Base-by-base conservation (phyloP, 2,329 filamentous ascomycete genomes). In the Colletotrichum gloeosporioides region DNA sequence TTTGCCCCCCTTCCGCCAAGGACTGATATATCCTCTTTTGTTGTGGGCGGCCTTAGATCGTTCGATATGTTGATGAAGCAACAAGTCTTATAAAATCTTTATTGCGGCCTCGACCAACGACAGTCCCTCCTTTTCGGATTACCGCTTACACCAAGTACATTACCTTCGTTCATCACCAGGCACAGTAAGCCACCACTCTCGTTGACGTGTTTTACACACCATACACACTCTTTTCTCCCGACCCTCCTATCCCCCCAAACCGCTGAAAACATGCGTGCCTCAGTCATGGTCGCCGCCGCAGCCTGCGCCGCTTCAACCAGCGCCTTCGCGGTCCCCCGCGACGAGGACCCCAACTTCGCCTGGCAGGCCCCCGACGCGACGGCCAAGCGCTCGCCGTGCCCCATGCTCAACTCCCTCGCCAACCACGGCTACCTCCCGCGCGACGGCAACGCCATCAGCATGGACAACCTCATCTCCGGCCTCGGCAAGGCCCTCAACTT, bases 361-460 rank as follows among this genome's bases (percentile, higher is more conserved):
- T 76, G 70, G 69, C 27, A 59, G 8, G 63, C 73, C 44, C 73
- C 73, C n/a, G 70, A 57, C 13, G 70, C 44, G 16, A 8, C 34
- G 15, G 73, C 92, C 2, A 93, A 93, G 55, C 76, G 79, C 13
- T 66, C 72, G 10, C 79, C 79, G 8, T 80, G 79, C 69, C 79
- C 79, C 13, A 80, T 80, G 79, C 70, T 80, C 18, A 80, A 80
- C 72, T 78, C 79, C 3, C 76, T 80, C 36, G 79, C 79, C 36
- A 78, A 80, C 59, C 79, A 80, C 72, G 79, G 78, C 62, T 80
- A 79, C 65, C 57, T 80, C 74, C 76, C 78, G 15, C 79, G 77
- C 32, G 63, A 76, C 61, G 79, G 78, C 69, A 67, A 75, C n/a
- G 69, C 77, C 12, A 73, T 80, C 71, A 77, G 74, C 27, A 64